phyloP scores from a whole-genome alignment of 2,329 filamentous ascomycete species.

The Exophiala bonariae region DNA sequence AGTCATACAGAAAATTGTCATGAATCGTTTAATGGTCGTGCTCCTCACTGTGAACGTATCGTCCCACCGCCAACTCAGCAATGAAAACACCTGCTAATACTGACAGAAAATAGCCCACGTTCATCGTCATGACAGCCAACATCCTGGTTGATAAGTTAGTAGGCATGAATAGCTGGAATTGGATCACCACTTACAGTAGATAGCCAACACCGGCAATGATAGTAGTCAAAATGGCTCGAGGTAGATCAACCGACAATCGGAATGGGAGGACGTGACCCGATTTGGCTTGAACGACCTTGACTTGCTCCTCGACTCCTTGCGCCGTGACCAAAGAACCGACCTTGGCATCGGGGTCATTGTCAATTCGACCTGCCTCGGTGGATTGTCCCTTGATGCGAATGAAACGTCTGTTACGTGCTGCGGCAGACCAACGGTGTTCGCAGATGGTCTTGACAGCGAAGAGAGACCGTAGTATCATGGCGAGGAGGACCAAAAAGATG shows the following conservation, averaged over 20 bases:
- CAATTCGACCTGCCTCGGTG: constrained; percentile 59
- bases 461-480: constrained; percentile 67
- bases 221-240: constrained; percentile 70
- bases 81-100: constrained; percentile 77
- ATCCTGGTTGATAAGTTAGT: constrained; percentile 58
- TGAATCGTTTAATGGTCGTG: constrained; percentile 40
- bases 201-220: constrained; percentile 77
- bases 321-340: constrained; percentile 66
- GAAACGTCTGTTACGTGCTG: constrained; percentile 73
- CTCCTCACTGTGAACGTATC: constrained; percentile 58
- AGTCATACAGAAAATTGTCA: not conserved
- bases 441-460: constrained; percentile 66
- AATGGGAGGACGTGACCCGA: constrained; percentile 63
- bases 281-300: constrained; percentile 66
- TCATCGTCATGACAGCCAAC: constrained; percentile 89
- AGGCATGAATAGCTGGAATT: constrained; percentile 4
- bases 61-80: constrained; percentile 79
- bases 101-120: constrained; percentile 80
- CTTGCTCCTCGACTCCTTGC: constrained; percentile 78
- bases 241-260: constrained; percentile 76
- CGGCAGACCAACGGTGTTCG: constrained; percentile 67
- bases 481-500: constrained; percentile 82
- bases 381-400: constrained; percentile 68
- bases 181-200: constrained; percentile 67
- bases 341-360: constrained; percentile 62